These are phyloP conservation scores for Cryphonectria radicalis DNA, from an alignment of 2,329 filamentous ascomycete genomes.

Conservation along the genomic window DNA sequence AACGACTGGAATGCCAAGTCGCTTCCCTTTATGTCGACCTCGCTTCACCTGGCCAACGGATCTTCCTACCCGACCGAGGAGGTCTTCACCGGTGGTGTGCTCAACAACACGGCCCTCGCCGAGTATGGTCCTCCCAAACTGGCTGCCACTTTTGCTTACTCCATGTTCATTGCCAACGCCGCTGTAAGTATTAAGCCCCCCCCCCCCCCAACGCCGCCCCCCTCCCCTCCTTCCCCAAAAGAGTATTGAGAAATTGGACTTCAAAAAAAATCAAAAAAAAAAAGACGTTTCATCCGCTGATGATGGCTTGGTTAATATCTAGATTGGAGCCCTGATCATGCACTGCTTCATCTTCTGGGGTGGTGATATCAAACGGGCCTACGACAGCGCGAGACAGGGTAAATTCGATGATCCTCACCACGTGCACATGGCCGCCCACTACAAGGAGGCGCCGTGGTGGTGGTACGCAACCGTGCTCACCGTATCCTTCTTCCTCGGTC, in stretches of 20 bases:
- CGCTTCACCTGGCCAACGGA: conserved; percentile 47
- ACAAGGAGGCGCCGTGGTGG: conserved; percentile 55
- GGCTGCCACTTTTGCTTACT: conserved; percentile 54
- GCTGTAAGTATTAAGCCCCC: conserved; percentile 47
- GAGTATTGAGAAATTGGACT: too few relatives aligned
- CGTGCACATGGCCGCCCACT: conserved; percentile 54
- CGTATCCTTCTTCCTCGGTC: conserved; percentile 50
- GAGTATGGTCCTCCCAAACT: conserved; percentile 52
- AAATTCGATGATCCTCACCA: conserved; percentile 56
- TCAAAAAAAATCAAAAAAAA: too few relatives aligned
- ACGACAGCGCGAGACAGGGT: conserved; percentile 49
- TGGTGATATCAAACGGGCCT: conserved; percentile 52
- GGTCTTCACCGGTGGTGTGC: conserved; percentile 46
- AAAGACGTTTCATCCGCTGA: neutral
- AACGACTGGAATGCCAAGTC: conserved; percentile 51
- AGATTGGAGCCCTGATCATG: conserved; percentile 57
- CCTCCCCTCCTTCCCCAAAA: too few relatives aligned
- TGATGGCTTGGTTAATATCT: conserved; percentile 30
- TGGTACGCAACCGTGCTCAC: conserved; percentile 50
- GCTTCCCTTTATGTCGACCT: conserved; percentile 60
- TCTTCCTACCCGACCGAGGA: conserved; percentile 44
- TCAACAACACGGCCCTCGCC: conserved; percentile 47
- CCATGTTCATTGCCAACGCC: conserved; percentile 61
- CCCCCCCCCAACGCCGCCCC: too few relatives aligned
- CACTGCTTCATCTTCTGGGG: conserved; percentile 62